Evolutionary conservation across 2,329 filamentous ascomycete species (phyloP).

Genomic region (Colletotrichum sp.): DNA sequence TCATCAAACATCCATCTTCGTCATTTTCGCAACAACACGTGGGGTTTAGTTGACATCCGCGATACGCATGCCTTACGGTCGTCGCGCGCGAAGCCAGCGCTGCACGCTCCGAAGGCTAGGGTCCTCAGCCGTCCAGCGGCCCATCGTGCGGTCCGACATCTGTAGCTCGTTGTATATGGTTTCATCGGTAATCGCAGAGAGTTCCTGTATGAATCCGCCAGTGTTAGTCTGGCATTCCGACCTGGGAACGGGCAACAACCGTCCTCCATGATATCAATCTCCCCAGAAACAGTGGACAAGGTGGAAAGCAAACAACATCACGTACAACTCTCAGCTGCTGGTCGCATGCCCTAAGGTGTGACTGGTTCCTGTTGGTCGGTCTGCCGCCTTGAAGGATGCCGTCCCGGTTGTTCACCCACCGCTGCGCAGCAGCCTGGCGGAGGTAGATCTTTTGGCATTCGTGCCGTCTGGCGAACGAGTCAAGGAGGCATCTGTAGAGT

Average conservation of each 20-base stretch:
- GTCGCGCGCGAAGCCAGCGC: conserved; percentile 60
- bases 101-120: conserved; percentile 62
- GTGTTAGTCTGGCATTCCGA: neutral
- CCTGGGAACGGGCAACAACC: neutral
- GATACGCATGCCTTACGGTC: conserved; percentile 5
- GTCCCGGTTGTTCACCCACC: conserved; percentile 62
- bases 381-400: conserved; percentile 57
- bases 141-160: conserved; percentile 56
- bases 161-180: conserved; percentile 61
- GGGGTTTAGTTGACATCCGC: neutral
- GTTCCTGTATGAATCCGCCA: conserved; percentile 49
- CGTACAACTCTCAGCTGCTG: conserved; percentile 62
- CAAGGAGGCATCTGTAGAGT: conserved; percentile 57
- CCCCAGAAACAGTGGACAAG: neutral
- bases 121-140: conserved; percentile 69
- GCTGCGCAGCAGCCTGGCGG: conserved; percentile 63
- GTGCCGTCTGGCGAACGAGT: conserved; percentile 66
- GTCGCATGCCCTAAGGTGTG: conserved; percentile 59
- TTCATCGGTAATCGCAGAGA: conserved; percentile 64
- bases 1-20: neutral
- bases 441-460: conserved; percentile 70
- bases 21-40: neutral
- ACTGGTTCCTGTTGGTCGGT: conserved; percentile 51
- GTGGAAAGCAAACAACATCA: conserved; percentile 18
- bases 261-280: neutral